Conservation (phyloP, 2,329 filamentous ascomycete species). For the Dryadomyces quercivorus region DNA sequence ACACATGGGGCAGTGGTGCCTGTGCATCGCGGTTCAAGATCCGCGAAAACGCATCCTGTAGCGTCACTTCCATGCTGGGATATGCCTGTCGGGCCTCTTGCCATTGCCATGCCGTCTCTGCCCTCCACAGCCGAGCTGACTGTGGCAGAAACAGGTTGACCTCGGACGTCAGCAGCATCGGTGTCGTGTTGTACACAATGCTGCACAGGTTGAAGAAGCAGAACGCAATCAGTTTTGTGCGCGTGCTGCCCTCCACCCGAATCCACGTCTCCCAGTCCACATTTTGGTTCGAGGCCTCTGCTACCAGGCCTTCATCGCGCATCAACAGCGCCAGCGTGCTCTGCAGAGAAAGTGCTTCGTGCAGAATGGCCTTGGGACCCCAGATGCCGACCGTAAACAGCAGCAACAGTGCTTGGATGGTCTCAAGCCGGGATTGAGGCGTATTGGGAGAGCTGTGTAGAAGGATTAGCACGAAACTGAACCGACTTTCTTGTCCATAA, state of each 20-base stretch:
- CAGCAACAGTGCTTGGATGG: constrained; percentile 50
- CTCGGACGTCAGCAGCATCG: constrained; percentile 44
- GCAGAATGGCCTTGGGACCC: constrained; percentile 47
- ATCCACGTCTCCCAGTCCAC: constrained; percentile 50
- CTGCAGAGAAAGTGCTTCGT: constrained; percentile 47
- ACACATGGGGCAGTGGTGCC: constrained; percentile 35
- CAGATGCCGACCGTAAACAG: constrained; percentile 49
- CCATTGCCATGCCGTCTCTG: constrained; percentile 47
- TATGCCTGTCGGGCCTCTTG: constrained; percentile 41
- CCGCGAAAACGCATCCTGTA: constrained; percentile 44
- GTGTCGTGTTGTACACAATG: constrained; percentile 48
- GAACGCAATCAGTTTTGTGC: constrained; percentile 48
- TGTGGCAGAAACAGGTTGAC: constrained; percentile 43
- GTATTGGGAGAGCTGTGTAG: constrained; percentile 41
- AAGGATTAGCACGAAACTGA: background rate
- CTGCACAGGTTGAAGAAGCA: constrained; percentile 53
- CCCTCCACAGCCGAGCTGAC: constrained; percentile 43
- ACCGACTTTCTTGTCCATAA: background rate
- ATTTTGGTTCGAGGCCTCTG: constrained; percentile 31
- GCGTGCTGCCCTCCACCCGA: constrained; percentile 40
- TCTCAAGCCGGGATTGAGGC: constrained; percentile 47
- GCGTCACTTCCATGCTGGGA: constrained; percentile 35
- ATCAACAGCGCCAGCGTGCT: constrained; percentile 45
- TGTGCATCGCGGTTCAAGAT: constrained; percentile 40
- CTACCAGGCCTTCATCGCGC: constrained; percentile 42